These are phyloP conservation scores for Cyclanthera cordifolia DNA, from an alignment of 306 rosid genomes.

Conservation along the genomic window DNA sequence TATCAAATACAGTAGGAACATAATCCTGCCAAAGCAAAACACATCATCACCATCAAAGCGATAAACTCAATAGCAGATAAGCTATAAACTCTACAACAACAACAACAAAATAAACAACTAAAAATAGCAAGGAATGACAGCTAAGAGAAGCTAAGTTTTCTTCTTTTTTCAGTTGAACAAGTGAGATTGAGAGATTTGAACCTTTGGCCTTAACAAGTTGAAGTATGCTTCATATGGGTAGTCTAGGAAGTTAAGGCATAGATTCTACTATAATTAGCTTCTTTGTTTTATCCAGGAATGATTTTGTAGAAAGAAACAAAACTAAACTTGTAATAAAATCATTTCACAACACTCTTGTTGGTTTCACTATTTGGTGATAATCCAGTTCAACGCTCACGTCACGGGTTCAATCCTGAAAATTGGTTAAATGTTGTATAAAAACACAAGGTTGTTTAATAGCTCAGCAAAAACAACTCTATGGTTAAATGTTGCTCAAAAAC, in stretches of 20 bases:
- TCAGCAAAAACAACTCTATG: too few relatives aligned
- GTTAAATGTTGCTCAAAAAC: not conserved
- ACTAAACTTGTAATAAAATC: not conserved
- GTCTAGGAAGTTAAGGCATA: not conserved
- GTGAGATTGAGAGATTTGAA: not conserved
- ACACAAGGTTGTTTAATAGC: too few relatives aligned
- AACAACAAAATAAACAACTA: too few relatives aligned
- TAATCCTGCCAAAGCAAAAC: constrained; percentile 33
- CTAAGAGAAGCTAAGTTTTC: too few relatives aligned
- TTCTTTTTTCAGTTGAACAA: too few relatives aligned
- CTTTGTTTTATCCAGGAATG: not conserved
- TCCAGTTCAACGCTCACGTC: too few relatives aligned
- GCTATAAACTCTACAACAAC: not conserved
- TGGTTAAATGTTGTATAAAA: too few relatives aligned
- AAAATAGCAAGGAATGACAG: not conserved
- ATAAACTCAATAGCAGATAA: not conserved
- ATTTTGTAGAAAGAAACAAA: too few relatives aligned
- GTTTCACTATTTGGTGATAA: too few relatives aligned
- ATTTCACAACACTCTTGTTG: too few relatives aligned
- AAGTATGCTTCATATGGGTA: not conserved
- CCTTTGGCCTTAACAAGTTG: not conserved
- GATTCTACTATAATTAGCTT: not conserved
- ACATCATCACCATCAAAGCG: constrained; percentile 8
- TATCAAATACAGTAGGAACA: constrained; percentile 49
- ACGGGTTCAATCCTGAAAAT: too few relatives aligned